phyloP scores from a whole-genome alignment of 176 grass and related monocot species.

The Carex cristatella region DNA sequence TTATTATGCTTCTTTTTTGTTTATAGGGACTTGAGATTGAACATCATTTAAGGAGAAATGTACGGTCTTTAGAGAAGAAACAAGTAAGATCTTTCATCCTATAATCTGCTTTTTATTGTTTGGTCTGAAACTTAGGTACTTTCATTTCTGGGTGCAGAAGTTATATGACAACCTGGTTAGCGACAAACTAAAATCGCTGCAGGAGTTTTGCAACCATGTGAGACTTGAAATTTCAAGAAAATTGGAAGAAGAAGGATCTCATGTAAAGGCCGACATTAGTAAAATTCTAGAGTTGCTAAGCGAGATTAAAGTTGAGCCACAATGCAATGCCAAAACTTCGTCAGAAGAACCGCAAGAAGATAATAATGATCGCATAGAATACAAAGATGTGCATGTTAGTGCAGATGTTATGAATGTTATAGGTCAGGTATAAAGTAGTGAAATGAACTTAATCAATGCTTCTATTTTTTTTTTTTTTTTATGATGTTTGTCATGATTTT shows the following conservation, averaged over 20 bases:
- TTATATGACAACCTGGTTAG: constrained; percentile 47
- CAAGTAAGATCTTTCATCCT: constrained; percentile 39
- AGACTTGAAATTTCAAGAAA: constrained; percentile 61
- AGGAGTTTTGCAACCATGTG: constrained; percentile 33
- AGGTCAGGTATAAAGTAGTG: constrained; percentile 37
- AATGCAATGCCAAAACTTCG: constrained; percentile 24
- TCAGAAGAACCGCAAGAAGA: constrained; percentile 31
- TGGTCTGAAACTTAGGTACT: constrained; percentile 19
- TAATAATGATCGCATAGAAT: constrained; percentile 48
- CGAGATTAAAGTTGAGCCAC: constrained; percentile 30
- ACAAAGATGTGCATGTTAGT: constrained; percentile 80
- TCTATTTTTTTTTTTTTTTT: not conserved
- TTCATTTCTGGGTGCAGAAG: constrained; percentile 38
- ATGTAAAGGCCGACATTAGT: constrained; percentile 34
- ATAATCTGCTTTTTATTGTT: constrained; percentile 5
- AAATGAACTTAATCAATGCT: not conserved
- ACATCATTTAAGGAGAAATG: constrained; percentile 73
- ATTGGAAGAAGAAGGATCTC: constrained; percentile 70
- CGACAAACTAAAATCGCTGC: constrained; percentile 44
- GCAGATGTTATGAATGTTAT: constrained; percentile 28
- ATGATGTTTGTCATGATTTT: constrained; percentile 27
- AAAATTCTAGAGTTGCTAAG: constrained; percentile 56
- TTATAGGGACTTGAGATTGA: constrained; percentile 83
- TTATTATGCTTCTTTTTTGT: constrained; percentile 19
- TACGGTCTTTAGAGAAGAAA: constrained; percentile 56